Evolutionary conservation across 257 asterid species (phyloP), one percentile per base, ranked within the genome.

Genomic region (Leptodermis oblonga): DNA sequence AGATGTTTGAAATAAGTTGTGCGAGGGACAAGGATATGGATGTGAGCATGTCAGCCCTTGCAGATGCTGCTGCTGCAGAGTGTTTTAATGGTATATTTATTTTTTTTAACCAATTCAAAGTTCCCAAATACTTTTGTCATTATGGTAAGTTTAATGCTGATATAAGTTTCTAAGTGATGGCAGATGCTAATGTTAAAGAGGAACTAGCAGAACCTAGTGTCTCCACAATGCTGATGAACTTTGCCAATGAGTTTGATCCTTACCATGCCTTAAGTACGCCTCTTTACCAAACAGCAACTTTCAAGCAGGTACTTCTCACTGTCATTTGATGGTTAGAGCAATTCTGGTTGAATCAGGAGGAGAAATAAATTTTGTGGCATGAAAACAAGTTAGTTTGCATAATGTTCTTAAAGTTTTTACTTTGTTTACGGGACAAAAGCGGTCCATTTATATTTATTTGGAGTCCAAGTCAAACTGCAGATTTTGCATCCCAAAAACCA

Each of bases 241-340:
- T 94, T 70, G 53, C 79, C 65, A 87, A 86, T 46, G 96, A 91
- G 13, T 91, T 91, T 76, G 99, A 94, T 82, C 97, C 97, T 71
- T 94, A 87, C 41, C 90, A 69, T 15, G 96, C 97, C 33, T 34
- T 85, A 62, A 94, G 97, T 82, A 94, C 97, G 3, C 99, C 99
- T 74, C 87, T 94, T 17, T 94, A 94, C 78, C 99, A 91, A 81
- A 94, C 99, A 68, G 93, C 99, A 71, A 94, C 99, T 64, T 94
- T 94, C 86, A 94, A 89, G 85, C 99, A 94, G 91, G 99, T 94
- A 76, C 66, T 67, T 56, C 48, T 70, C 14, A 15, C 49, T 62
- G 53, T 15, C 62, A 23, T 25, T 65, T 43, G 61, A 55, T 45
- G 42, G 26, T 52, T 22, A 18, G 36, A 65, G 22, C 4, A 37